Evolutionary conservation across 768 basidiomycete genomes (phyloP), one percentile per base, ranked within the genome.

Genomic region (Mycena leptocephala): DNA sequence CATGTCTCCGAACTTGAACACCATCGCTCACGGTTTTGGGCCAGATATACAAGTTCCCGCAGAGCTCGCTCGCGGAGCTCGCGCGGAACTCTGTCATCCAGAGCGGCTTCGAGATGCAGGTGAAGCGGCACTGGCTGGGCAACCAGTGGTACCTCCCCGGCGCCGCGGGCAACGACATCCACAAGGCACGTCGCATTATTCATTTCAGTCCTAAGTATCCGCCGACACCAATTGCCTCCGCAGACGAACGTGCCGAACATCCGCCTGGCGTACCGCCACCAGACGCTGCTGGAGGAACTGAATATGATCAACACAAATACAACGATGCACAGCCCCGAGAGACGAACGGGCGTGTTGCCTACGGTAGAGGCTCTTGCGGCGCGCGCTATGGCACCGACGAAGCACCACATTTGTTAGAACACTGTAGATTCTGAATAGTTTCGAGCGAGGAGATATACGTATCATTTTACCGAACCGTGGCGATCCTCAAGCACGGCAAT

Each of bases 31-130:
- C 20, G 46, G 32, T n/a, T n/a, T 30, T 74, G n/a, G 48, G 46
- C 68, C 72, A 98, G 94, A 99, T 99, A 74, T 98, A 99, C 86
- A 99, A 99, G 85, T 86, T 99, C 65, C 96, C 98, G 0, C 98
- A 96, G 83, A 95, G 95, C 78, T 97, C 96, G 0, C 88, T 99
- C 73, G 98, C 97, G 14, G 98, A 99, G 84, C 91, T 99, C 14
- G 98, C 98, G n/a, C 93, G 98, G 53, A 99, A 99, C 86, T 98
- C 97, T 0, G 98, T 99, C 37, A 89, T 95, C 58, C 98, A 99
- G 83, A 97, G 96, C 80, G 98, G 98, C 1, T 99, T 99, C 83
- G 98, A 99, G 86, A 99, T 99, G 97, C 95, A 98, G 83, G 84
- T 99, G 81, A 99, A 99, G 86, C 93, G 96, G 11, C 97, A 96